Base-by-base conservation (phyloP, 768 basidiomycete species). In the Suillus tomentosus region DNA sequence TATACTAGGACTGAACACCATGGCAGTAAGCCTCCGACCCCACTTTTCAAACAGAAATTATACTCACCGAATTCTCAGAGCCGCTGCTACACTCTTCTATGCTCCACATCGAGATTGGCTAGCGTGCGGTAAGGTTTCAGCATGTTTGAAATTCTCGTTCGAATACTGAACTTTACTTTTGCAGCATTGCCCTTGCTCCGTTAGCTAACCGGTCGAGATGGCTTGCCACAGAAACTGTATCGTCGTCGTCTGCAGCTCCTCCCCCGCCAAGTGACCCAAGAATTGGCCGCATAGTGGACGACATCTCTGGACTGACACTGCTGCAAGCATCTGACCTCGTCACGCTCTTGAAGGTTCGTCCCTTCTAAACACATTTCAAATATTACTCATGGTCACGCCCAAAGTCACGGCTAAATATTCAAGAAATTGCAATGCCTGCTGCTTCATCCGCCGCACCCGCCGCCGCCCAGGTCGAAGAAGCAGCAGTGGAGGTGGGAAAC, bases 291-390 rank as follows among this genome's bases (percentile, higher is more conserved):
- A 90, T 99, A 71, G 97, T 99, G 34, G 94, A 99, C 74, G 90
- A 94, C 75, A 98, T 99, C 69, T 92, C 95, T 6, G 79, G 82
- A 24, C 77, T 99, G 69, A 94, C 95, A 22, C 82, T 99, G 62
- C 81, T 99, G 64, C 96, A 99, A 76, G 96, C 96, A 7, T 91
- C 96, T 14, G 96, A 99, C 81, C 85, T 99, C 63, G 96, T 99
- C 54, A 80, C 92, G 1, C 81, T 90, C 39, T 84, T 99, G 71
- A 99, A 99, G 86, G 96, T 92, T 31, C 72, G 80, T 65, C 36
- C 8, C 11, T 42, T 45, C 53, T 50, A 6, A 2, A 40, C 6
- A 17, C 14, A 55, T 47, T 10, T 45, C 59, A 39, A 43, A n/a
- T 42, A 42, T 36, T 51, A 62, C 61, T 34, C 64, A 59, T 19